Conservation (phyloP, 805 yeast species). For the Candida xiaguanensis region DNA sequence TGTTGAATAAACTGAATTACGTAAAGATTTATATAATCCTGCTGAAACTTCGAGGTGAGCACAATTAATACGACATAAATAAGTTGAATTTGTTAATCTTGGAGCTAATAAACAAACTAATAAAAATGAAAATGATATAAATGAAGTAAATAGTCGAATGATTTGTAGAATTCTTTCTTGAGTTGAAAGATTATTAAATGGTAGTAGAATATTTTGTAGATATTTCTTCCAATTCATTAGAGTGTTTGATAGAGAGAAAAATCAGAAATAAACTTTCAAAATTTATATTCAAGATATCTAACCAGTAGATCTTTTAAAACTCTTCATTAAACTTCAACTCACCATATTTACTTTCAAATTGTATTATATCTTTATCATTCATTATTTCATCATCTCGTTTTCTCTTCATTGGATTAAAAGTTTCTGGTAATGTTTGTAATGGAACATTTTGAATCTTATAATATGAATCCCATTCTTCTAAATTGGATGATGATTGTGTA, state of each 20-base stretch:
- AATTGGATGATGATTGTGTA: constrained; percentile 37
- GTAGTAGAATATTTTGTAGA: not conserved
- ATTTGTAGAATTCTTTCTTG: constrained; percentile 23
- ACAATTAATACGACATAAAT: constrained; percentile 43
- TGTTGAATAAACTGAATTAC: constrained; percentile 27
- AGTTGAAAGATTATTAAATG: constrained; percentile 21
- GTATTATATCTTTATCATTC: constrained; percentile 8
- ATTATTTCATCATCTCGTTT: constrained; percentile 17
- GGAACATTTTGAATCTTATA: constrained; percentile 11
- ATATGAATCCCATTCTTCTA: constrained; percentile 39
- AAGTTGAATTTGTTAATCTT: constrained; percentile 13
- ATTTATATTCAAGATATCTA: not conserved
- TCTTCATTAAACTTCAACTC: constrained; percentile 46
- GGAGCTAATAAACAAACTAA: constrained; percentile 27
- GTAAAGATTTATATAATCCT: constrained; percentile 48
- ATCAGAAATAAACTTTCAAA: not conserved
- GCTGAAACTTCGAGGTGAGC: constrained; percentile 49
- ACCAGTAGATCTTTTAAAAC: constrained; percentile 26
- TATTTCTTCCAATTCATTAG: not conserved
- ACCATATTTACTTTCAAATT: constrained; percentile 36
- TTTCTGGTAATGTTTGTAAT: constrained; percentile 15
- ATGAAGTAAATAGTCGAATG: constrained; percentile 20
- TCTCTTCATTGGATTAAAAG: constrained; percentile 19
- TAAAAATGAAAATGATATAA: constrained; percentile 15
- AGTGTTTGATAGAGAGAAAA: not conserved